phyloP scores from a whole-genome alignment of 208 protist genomes.

The Crithidia expoeki region DNA sequence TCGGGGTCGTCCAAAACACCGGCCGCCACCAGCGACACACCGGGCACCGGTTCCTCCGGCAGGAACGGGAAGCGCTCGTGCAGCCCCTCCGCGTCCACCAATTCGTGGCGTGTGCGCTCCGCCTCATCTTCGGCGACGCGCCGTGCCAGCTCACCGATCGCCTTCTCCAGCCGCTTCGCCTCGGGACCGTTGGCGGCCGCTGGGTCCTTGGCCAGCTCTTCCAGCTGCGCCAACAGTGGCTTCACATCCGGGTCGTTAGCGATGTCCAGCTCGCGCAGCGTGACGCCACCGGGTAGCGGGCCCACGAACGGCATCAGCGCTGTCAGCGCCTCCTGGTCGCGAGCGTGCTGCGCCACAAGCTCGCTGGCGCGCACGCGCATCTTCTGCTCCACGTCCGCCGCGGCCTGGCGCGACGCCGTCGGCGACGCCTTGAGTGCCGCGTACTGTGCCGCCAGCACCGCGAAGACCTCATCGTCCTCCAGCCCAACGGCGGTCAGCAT shows the following conservation, averaged over 20 bases:
- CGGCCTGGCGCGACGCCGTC: constrained; percentile 12
- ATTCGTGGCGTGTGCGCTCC: no score
- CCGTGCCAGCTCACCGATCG: constrained; percentile 38
- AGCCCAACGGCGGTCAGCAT: neutral
- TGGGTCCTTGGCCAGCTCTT: constrained; percentile 40
- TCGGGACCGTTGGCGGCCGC: constrained; percentile 26
- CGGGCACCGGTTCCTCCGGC: constrained; percentile 46
- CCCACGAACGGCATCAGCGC: no score
- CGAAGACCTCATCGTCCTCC: neutral
- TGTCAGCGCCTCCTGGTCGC: no score
- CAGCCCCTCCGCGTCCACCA: no score
- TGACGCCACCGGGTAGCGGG: no score
- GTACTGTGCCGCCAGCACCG: neutral
- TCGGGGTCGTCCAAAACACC: constrained; percentile 43
- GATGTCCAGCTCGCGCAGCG: no score
- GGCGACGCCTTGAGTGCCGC: constrained; percentile 3
- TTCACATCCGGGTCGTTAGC: no score
- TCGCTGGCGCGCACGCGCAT: no score
- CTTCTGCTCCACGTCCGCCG: constrained; percentile 5
- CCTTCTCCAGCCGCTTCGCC: constrained; percentile 48
- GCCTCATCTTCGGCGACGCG: constrained; percentile 52
- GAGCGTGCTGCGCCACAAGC: no score
- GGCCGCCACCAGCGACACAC: constrained; percentile 41
- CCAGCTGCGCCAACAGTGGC: constrained; percentile 37
- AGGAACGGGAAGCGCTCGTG: constrained; percentile 35